phyloP scores from a whole-genome alignment of 2,329 filamentous ascomycete genomes.

The Sporothrix euskadiensis region DNA sequence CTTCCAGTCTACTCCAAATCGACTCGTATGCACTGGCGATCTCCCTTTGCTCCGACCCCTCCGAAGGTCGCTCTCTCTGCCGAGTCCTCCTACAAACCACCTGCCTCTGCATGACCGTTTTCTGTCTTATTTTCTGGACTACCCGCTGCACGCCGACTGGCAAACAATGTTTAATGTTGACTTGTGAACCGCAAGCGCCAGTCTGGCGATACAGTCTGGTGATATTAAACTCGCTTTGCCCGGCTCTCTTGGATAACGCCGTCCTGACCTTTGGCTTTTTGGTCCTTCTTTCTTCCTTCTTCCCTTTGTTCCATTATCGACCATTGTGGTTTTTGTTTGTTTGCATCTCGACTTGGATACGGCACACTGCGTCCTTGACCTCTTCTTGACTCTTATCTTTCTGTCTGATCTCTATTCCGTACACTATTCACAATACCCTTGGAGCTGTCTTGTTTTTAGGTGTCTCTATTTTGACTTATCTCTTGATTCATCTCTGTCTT shows the following conservation, averaged over 20 bases:
- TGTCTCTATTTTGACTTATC: neutral
- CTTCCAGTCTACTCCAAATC: neutral
- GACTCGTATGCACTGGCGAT: neutral
- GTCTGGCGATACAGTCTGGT: constrained; percentile 17
- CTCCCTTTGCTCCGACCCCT: constrained; percentile 9
- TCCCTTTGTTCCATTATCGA: neutral
- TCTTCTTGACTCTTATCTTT: neutral
- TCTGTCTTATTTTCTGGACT: neutral
- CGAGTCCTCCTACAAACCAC: no score
- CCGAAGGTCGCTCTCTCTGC: neutral
- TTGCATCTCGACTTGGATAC: neutral
- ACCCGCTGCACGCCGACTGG: constrained; percentile 10
- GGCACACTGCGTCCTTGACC: neutral
- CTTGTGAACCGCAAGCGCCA: no score
- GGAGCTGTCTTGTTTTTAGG: neutral
- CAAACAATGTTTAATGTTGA: neutral
- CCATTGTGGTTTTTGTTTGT: neutral
- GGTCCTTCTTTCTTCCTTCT: neutral
- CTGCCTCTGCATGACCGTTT: neutral
- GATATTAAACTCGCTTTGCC: neutral
- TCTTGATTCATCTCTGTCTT: neutral
- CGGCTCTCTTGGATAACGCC: neutral
- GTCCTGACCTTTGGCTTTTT: neutral
- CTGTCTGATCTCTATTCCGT: neutral
- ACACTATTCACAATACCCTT: neutral